Percentiles rank a stretch among this genome's conserved stretches.
Evolutionary conservation across 1,284 basidiomycete genomes (phyloP).

Genomic region (Sporisorium graminicola): DNA sequence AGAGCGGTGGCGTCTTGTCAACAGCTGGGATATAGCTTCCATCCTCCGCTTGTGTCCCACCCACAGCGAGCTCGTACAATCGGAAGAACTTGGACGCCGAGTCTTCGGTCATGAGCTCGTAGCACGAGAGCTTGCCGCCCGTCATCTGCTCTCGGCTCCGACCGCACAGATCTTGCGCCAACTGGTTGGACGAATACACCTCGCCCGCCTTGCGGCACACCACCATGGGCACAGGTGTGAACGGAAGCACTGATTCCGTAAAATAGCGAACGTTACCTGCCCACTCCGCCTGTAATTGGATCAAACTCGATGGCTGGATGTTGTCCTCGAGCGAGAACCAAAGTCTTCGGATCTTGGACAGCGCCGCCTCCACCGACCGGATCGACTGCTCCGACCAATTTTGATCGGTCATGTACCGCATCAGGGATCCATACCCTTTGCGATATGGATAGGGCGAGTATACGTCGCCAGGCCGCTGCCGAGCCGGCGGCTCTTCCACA

Average conservation of each 20-base stretch:
- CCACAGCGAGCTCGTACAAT: conserved; percentile 42
- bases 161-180: conserved; percentile 41
- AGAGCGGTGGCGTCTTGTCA: conserved; percentile 34
- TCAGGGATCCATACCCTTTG: conserved; percentile 49
- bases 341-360: conserved; percentile 44
- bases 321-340: conserved; percentile 56
- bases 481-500: conserved; percentile 3
- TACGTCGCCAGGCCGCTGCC: conserved; percentile 34
- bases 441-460: conserved; percentile 51
- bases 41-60: conserved; percentile 31
- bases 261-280: conserved; percentile 50
- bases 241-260: conserved; percentile 46
- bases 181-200: conserved; percentile 43
- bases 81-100: conserved; percentile 51
- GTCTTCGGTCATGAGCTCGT: conserved; percentile 53
- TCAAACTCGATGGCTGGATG: conserved; percentile 51
- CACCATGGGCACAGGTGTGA: conserved; percentile 47
- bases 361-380: conserved; percentile 44
- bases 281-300: conserved; percentile 54
- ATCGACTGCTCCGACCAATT: conserved; percentile 49
- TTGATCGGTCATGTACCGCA: conserved; percentile 53
- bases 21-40: conserved; percentile 24
- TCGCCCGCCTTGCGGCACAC: conserved; percentile 55
- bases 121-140: conserved; percentile 40
- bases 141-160: conserved; percentile 35